Conservation (phyloP, 1,139 yeast genomes). For the Arxiozyma heterogenica region DNA sequence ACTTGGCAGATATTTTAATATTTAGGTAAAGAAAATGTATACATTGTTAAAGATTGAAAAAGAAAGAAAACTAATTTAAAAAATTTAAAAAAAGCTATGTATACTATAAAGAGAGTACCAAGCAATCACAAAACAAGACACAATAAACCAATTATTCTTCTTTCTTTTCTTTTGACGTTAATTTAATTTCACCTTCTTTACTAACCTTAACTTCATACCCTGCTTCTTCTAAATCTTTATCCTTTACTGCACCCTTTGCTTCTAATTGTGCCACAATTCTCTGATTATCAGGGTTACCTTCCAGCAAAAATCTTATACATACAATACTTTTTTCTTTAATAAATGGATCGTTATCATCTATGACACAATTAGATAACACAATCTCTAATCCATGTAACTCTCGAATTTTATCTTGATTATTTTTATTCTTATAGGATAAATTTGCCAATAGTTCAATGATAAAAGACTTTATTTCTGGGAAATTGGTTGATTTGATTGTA, state of each 20-base stretch:
- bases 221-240: constrained; percentile 43
- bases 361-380: constrained; percentile 69
- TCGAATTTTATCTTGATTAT: constrained; percentile 60
- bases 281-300: constrained; percentile 61
- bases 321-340: constrained; percentile 79
- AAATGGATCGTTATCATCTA: constrained; percentile 82
- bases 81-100: too few species aligned
- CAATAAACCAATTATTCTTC: constrained; percentile 5
- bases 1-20: too few species aligned
- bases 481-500: constrained; percentile 32
- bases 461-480: constrained; percentile 54
- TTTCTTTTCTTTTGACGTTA: constrained; percentile 26
- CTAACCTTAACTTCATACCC: constrained; percentile 52
- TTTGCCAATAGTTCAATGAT: constrained; percentile 54
- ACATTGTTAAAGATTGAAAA: neutral
- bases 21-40: too few species aligned
- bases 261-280: constrained; percentile 58
- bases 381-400: constrained; percentile 59
- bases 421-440: constrained; percentile 42
- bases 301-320: constrained; percentile 61
- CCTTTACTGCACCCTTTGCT: constrained; percentile 44
- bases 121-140: too few species aligned
- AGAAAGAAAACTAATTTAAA: too few species aligned
- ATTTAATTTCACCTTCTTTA: constrained; percentile 42
- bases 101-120: neutral